Conservation (phyloP, 805 yeast genomes). For the Spathaspora girioi region DNA sequence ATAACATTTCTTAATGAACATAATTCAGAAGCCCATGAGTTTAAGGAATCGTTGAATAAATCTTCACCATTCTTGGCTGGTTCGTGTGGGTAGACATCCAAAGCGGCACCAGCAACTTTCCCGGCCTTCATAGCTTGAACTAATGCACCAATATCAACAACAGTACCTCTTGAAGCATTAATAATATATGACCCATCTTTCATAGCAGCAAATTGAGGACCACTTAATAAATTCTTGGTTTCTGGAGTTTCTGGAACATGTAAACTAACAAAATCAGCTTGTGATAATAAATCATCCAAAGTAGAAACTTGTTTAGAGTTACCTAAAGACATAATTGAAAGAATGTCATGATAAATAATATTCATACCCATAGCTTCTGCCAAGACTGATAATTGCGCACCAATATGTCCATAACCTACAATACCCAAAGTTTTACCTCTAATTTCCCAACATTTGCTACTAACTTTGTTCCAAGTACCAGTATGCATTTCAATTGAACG, state of each 20-base stretch:
- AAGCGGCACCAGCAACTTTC: slow-evolving; percentile 93
- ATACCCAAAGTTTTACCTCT: slow-evolving; percentile 98
- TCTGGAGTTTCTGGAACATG: slow-evolving; percentile 96
- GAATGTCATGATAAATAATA: slow-evolving; percentile 87
- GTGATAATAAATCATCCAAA: slow-evolving; percentile 73
- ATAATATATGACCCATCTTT: slow-evolving; percentile 91
- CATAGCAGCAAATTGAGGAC: slow-evolving; percentile 93
- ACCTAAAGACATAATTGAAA: slow-evolving; percentile 94
- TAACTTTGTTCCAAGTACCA: slow-evolving; percentile 97
- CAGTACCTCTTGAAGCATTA: slow-evolving; percentile 97
- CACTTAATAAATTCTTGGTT: slow-evolving; percentile 83
- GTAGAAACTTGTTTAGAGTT: slow-evolving; percentile 90
- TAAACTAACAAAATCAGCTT: slow-evolving; percentile 84
- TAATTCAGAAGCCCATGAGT: slow-evolving; percentile 81
- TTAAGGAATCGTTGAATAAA: slow-evolving; percentile 67
- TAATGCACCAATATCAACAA: slow-evolving; percentile 92
- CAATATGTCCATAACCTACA: slow-evolving; percentile 97
- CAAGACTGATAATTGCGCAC: slow-evolving; percentile 91
- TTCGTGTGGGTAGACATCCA: slow-evolving; percentile 95
- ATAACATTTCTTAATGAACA: slow-evolving; percentile 81
- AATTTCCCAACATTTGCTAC: slow-evolving; percentile 95
- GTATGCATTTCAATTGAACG: slow-evolving; percentile 93
- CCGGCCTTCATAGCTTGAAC: slow-evolving; percentile 89
- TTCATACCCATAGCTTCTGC: slow-evolving; percentile 99
- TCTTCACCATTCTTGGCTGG: slow-evolving; percentile 95